Percentiles rank a stretch among this genome's conserved stretches.
These are phyloP conservation scores for Diaporthe amygdali DNA, from an alignment of 2,329 filamentous ascomycete genomes.

Conservation along the genomic window DNA sequence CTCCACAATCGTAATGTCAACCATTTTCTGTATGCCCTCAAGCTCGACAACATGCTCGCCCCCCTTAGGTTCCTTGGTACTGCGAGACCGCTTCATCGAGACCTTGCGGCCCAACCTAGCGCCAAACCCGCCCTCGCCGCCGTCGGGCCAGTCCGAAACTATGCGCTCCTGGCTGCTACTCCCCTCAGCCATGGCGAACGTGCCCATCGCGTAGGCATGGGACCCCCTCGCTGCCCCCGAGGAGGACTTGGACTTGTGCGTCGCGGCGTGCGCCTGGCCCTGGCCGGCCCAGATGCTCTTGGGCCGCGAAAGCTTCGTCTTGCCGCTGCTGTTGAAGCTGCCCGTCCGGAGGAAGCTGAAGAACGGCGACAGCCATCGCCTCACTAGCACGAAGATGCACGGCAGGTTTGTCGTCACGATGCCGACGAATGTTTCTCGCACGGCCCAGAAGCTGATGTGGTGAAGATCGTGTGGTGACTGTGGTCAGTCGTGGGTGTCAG, in stretches of 20 bases:
- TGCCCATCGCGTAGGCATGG: background rate
- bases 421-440: constrained; percentile 50
- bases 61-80: background rate
- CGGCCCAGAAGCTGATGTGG: constrained; percentile 45
- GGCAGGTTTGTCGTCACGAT: constrained; percentile 49
- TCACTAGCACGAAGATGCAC: constrained; percentile 43
- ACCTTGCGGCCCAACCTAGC: background rate
- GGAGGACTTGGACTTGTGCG: background rate
- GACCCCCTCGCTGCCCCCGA: background rate
- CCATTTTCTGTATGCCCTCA: constrained; percentile 12
- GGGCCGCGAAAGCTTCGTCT: background rate
- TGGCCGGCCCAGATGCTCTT: constrained; percentile 1
- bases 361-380: constrained; percentile 9
- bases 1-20: constrained; percentile 19
- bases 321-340: constrained; percentile 3
- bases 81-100: background rate
- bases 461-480: constrained; percentile 32
- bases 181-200: constrained; percentile 6
- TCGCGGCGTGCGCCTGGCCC: background rate
- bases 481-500: constrained; percentile 27
- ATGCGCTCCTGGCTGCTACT: constrained; percentile 12
- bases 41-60: background rate
- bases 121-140: background rate
- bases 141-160: background rate
- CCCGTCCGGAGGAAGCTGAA: background rate